Evolutionary conservation across 1,139 yeast species (phyloP), one percentile per base, ranked within the genome.

Genomic region (Yamadazyma trypodendri): DNA sequence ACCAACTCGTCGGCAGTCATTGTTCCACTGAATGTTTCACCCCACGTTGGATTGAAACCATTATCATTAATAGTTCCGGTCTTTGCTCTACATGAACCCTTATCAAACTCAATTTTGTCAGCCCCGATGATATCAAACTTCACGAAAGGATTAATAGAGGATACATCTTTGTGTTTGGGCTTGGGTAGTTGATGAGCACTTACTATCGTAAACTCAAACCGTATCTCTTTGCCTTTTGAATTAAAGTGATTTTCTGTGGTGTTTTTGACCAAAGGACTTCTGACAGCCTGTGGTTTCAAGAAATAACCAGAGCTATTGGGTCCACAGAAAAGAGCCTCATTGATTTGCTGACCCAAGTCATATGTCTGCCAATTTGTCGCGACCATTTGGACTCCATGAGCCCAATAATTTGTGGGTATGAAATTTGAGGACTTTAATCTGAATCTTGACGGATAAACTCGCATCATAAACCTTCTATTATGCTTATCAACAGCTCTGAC

Each of bases 281-380:
- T 50, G 21, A 72, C 50, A n/a, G 51, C 52, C 5, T 33, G 36
- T 0, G 97, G 96, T 52, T 92, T 92, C 39, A 86, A 62, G 4
- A 84, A 79, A 55, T 86, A 94, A 0, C 98, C 98, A 1, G 75
- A 66, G 24, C 68, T 72, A 15, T 72, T 65, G 1, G 76, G 75
- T 3, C 72, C 65, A 32, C 77, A 69, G 58, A 92, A 92, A 70
- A 90, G 66, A 0, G 97, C 87, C 49, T 85, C 86, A 56, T 89
- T 90, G n/a, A 92, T 55, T 53, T 88, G 96, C 56, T 89, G 92
- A 0, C 97, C 97, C 16, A 79, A 46, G 54, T 92, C 98, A 56
- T 79, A 84, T 0, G 95, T 84, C 60, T 92, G 98, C 97, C 97
- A 94, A 55, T 92, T 92, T 2, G 96, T 81, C 0, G 98, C 97